A percentile compares a stretch with the other conserved stretches of the same genome.
Evolutionary conservation across 2,329 filamentous ascomycete genomes (phyloP).

Genomic region (Botryosphaeria dothidea): DNA sequence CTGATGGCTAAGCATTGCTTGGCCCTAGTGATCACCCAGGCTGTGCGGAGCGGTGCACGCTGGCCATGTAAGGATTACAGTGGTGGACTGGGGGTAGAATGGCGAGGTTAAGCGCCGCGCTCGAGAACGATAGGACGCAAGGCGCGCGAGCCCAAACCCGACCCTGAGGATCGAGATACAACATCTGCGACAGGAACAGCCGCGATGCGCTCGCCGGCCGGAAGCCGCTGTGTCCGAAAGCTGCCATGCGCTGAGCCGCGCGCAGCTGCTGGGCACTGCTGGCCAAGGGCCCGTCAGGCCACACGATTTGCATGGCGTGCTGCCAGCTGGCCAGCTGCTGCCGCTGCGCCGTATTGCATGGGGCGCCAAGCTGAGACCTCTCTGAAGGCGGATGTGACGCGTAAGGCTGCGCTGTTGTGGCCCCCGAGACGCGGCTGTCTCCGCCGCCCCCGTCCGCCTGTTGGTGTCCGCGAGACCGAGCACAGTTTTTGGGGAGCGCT

Average conservation of each 20-base stretch:
- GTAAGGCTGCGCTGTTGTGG: constrained; percentile 17
- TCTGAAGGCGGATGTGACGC: constrained; percentile 18
- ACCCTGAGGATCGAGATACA: neutral
- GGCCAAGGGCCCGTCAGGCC: constrained; percentile 12
- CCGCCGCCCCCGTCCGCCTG: neutral
- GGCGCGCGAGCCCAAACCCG: neutral
- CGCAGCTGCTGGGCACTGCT: constrained; percentile 1
- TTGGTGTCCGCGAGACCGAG: neutral
- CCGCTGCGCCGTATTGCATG: constrained; percentile 9
- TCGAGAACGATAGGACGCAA: neutral
- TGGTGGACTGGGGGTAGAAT: neutral
- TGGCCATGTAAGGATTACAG: neutral
- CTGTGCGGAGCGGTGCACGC: constrained; percentile 6
- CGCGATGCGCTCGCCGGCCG: neutral
- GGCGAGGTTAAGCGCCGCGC: neutral
- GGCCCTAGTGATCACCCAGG: constrained; percentile 6
- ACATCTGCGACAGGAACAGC: constrained; percentile 9
- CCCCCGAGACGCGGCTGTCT: constrained; percentile 13
- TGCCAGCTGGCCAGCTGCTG: constrained; percentile 11
- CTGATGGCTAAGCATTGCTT: constrained; percentile 13
- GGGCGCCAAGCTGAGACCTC: constrained; percentile 17
- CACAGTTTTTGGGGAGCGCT: neutral
- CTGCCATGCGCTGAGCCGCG: constrained; percentile 10
- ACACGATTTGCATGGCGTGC: neutral
- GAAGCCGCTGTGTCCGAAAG: neutral